Conservation (phyloP, 2,329 filamentous ascomycete species). For the Fusarium goolgardi region DNA sequence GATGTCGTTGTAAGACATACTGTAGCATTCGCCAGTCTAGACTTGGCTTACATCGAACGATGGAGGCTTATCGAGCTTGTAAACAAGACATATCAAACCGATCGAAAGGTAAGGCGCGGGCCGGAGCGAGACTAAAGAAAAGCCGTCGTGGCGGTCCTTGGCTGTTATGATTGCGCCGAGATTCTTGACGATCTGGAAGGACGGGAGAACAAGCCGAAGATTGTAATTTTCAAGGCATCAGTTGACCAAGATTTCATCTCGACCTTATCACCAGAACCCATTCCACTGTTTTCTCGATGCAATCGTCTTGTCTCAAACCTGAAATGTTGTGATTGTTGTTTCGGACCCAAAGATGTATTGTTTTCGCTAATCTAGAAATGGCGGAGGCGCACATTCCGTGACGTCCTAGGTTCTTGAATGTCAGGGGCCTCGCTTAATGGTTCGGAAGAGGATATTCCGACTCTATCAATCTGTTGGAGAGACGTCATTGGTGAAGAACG, state of each 20-base stretch:
- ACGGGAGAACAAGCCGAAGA: neutral
- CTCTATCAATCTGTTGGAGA: neutral
- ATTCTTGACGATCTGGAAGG: neutral
- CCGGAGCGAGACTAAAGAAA: neutral
- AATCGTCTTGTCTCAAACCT: neutral
- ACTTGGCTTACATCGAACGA: neutral
- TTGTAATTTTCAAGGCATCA: neutral
- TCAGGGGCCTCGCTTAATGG: neutral
- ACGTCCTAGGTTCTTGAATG: neutral
- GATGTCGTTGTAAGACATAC: neutral
- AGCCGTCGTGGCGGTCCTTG: slow-evolving; percentile 1
- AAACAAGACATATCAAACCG: neutral
- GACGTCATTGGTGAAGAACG: neutral
- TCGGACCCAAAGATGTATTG: neutral
- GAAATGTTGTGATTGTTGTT: neutral
- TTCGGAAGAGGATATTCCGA: slow-evolving; percentile 2
- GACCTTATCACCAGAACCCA: neutral
- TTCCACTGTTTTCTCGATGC: neutral
- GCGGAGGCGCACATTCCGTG: slow-evolving; percentile 24
- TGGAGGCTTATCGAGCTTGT: neutral
- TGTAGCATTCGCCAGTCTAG: neutral
- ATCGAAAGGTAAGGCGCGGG: neutral
- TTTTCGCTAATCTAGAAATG: slow-evolving; percentile 17
- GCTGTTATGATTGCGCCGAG: neutral
- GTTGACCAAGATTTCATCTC: slow-evolving; percentile 1